These are phyloP conservation scores for Ceratobasidium theobromae DNA, from an alignment of 1,284 basidiomycete genomes.

Conservation along the genomic window DNA sequence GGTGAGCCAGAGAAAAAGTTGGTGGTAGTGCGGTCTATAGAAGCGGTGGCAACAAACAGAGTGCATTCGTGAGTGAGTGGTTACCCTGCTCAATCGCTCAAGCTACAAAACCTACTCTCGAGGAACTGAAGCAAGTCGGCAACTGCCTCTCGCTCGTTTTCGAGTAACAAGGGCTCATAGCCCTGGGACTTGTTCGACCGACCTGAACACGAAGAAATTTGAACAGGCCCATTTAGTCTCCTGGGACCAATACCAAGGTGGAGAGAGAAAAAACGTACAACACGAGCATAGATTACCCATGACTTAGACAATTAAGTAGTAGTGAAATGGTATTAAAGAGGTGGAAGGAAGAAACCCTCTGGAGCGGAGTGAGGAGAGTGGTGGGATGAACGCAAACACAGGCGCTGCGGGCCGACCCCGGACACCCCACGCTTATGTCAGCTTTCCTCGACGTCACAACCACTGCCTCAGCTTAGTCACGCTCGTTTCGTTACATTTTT, in stretches of 20 bases:
- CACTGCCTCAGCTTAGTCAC: too few relatives aligned
- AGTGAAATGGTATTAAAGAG: neutral
- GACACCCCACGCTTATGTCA: neutral
- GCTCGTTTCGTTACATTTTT: neutral
- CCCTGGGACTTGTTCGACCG: conserved; percentile 57
- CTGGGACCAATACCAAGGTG: neutral
- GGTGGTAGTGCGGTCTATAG: conserved; percentile 86
- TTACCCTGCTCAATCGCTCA: too few relatives aligned
- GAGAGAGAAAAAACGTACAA: neutral
- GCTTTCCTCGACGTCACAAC: neutral
- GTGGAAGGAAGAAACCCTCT: neutral
- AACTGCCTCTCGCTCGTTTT: conserved; percentile 98
- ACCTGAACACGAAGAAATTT: conserved; percentile 26
- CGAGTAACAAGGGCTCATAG: conserved; percentile 91
- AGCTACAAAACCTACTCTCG: conserved; percentile 84
- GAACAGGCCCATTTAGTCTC: conserved; percentile 11
- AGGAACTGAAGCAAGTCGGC: conserved; percentile 97
- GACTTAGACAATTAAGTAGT: neutral
- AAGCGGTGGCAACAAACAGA: conserved; percentile 31
- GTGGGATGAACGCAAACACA: conserved; percentile 27
- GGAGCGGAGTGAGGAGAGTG: neutral
- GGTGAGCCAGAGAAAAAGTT: conserved; percentile 96
- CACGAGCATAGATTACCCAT: conserved; percentile 31
- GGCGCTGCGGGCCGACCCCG: conserved; percentile 8
- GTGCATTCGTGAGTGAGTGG: conserved; percentile 1